A percentile compares a stretch with the other conserved stretches of the same genome.
These are phyloP conservation scores for Clavulina sp. DNA, from an alignment of 768 basidiomycete species.

Conservation along the genomic window DNA sequence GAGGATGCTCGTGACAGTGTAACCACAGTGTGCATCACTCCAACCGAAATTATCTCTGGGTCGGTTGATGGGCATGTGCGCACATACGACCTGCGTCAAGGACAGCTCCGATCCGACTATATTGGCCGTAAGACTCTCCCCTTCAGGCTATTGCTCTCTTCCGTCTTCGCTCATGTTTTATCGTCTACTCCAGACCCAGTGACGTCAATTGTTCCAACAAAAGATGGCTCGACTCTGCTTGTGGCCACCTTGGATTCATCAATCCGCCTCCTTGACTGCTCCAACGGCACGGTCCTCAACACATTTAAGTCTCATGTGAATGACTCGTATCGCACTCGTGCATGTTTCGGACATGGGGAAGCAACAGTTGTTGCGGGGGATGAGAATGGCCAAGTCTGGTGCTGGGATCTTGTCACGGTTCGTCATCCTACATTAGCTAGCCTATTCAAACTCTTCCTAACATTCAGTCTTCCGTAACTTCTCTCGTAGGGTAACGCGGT, in stretches of 20 bases:
- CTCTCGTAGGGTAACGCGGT: slow-evolving; percentile 44
- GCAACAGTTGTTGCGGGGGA: slow-evolving; percentile 73
- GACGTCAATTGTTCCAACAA: slow-evolving; percentile 62
- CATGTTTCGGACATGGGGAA: slow-evolving; percentile 72
- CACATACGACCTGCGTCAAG: slow-evolving; percentile 89
- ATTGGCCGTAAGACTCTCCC: slow-evolving; percentile 54
- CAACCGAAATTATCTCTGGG: slow-evolving; percentile 54
- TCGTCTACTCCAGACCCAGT: slow-evolving; percentile 48
- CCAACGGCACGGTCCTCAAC: slow-evolving; percentile 70
- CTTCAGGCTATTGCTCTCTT: not conserved
- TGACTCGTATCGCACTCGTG: slow-evolving; percentile 56
- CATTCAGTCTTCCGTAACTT: not conserved
- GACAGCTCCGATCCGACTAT: slow-evolving; percentile 74
- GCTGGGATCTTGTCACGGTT: slow-evolving; percentile 87
- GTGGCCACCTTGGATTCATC: slow-evolving; percentile 72
- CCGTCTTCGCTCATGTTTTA: not conserved
- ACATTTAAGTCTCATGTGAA: slow-evolving; percentile 67
- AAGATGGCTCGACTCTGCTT: slow-evolving; percentile 64
- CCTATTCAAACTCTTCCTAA: slow-evolving; percentile 5
- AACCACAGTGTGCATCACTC: slow-evolving; percentile 53
- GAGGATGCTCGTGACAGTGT: slow-evolving; percentile 81
- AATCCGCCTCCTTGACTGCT: slow-evolving; percentile 69
- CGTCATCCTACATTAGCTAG: slow-evolving; percentile 16
- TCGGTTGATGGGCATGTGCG: slow-evolving; percentile 86
- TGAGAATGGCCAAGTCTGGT: slow-evolving; percentile 77